A percentile compares a stretch with the other conserved stretches of the same genome.
phyloP scores from a whole-genome alignment of 2,329 filamentous ascomycete genomes.

The Fusarium verrucosum region DNA sequence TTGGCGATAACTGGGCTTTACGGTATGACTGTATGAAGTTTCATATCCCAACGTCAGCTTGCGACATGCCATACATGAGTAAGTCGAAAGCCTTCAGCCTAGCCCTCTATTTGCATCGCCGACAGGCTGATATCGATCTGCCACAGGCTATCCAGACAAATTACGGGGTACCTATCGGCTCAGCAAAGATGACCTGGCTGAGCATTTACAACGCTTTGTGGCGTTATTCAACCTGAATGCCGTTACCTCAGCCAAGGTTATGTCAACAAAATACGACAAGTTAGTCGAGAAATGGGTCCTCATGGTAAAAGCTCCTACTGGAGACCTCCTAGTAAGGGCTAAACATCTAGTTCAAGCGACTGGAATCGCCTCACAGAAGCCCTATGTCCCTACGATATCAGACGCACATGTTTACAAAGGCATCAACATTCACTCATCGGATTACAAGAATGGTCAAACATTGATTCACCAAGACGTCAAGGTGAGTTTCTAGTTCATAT shows the following conservation, averaged over 20 bases:
- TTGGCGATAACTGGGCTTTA: conserved; percentile 31
- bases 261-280: conserved; percentile 8
- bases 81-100: background rate
- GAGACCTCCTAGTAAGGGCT: background rate
- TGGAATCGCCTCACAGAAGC: conserved; percentile 4
- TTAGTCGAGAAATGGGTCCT: conserved; percentile 3
- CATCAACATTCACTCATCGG: too few relatives aligned
- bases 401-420: too few relatives aligned
- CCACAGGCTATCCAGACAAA: conserved; percentile 15
- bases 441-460: too few relatives aligned
- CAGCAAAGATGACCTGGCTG: conserved; percentile 20
- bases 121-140: background rate
- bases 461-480: too few relatives aligned
- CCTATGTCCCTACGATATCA: too few relatives aligned
- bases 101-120: too few relatives aligned
- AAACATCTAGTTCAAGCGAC: conserved; percentile 31
- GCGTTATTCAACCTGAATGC: conserved; percentile 18
- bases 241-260: conserved; percentile 10
- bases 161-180: conserved; percentile 18
- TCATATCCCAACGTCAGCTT: conserved; percentile 28
- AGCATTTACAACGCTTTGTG: conserved; percentile 15
- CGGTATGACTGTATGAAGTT: conserved; percentile 30
- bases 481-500: too few relatives aligned
- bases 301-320: background rate
- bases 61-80: conserved; percentile 29